Evolutionary conservation across 805 yeast species (phyloP).

Genomic region (Pichia kluyveri): DNA sequence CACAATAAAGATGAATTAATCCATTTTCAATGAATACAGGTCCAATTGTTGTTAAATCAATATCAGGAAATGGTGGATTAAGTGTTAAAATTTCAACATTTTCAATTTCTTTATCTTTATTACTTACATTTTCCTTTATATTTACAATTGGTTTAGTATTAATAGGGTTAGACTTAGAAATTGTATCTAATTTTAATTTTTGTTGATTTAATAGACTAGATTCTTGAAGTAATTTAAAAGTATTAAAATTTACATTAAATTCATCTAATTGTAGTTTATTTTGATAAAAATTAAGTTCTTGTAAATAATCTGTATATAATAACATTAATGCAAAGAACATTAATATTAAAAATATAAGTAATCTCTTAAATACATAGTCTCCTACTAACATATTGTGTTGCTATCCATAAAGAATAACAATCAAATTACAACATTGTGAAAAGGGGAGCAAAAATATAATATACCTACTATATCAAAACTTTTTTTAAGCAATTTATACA

Average conservation of each 20-base stretch:
- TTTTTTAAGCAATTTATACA: neutral
- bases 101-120: neutral
- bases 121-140: slow-evolving; percentile 1
- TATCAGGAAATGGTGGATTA: slow-evolving; percentile 20
- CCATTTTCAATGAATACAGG: slow-evolving; percentile 25
- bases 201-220: slow-evolving; percentile 2
- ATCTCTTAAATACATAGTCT: slow-evolving; percentile 13
- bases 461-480: too few species aligned
- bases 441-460: neutral
- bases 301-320: slow-evolving; percentile 21
- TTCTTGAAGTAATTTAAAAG: slow-evolving; percentile 16
- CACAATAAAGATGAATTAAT: slow-evolving; percentile 16
- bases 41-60: slow-evolving; percentile 18
- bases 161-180: too few species aligned
- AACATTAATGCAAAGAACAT: slow-evolving; percentile 16
- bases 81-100: slow-evolving; percentile 9
- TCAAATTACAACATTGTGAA: neutral
- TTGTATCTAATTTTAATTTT: neutral
- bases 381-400: slow-evolving; percentile 10
- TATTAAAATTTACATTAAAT: slow-evolving; percentile 16
- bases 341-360: slow-evolving; percentile 15
- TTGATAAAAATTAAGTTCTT: slow-evolving; percentile 20
- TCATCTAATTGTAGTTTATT: slow-evolving; percentile 17
- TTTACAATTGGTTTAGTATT: too few species aligned
- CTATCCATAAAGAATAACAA: neutral